Conservation (phyloP, 1,284 basidiomycete species). For the Malassezia yamatoensis region DNA sequence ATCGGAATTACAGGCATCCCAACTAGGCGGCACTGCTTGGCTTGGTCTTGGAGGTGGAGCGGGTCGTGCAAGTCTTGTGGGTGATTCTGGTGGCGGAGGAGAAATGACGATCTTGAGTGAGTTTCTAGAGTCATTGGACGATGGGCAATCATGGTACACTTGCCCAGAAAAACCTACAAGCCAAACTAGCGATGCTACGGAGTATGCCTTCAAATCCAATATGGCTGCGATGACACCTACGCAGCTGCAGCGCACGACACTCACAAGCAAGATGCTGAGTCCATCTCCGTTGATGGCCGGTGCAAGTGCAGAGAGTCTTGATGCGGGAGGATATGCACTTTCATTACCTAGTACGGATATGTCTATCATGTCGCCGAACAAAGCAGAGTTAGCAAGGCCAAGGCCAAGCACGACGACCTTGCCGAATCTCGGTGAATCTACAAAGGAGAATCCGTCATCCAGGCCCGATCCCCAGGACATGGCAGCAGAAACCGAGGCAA, state of each 20-base stretch:
- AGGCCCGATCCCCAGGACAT: background rate
- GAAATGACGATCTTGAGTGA: slow-evolving; percentile 41
- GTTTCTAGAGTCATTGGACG: slow-evolving; percentile 41
- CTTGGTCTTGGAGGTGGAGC: slow-evolving; percentile 36
- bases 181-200: background rate
- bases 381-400: background rate
- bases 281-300: slow-evolving; percentile 4
- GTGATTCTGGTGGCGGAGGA: slow-evolving; percentile 37
- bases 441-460: background rate
- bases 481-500: background rate
- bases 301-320: background rate
- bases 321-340: background rate
- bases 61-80: slow-evolving; percentile 20
- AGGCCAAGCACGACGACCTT: background rate
- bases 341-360: background rate
- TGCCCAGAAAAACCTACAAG: background rate
- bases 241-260: background rate
- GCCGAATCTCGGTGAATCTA: background rate
- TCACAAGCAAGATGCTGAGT: background rate
- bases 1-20: slow-evolving; percentile 1
- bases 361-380: background rate
- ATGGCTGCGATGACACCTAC: background rate
- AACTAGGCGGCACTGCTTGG: slow-evolving; percentile 38
- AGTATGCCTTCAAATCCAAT: background rate
- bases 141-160: background rate